Percentiles rank a stretch among this genome's conserved stretches.
Evolutionary conservation across 2,329 filamentous ascomycete genomes (phyloP).

Genomic region (Verticillium albo-atrum): DNA sequence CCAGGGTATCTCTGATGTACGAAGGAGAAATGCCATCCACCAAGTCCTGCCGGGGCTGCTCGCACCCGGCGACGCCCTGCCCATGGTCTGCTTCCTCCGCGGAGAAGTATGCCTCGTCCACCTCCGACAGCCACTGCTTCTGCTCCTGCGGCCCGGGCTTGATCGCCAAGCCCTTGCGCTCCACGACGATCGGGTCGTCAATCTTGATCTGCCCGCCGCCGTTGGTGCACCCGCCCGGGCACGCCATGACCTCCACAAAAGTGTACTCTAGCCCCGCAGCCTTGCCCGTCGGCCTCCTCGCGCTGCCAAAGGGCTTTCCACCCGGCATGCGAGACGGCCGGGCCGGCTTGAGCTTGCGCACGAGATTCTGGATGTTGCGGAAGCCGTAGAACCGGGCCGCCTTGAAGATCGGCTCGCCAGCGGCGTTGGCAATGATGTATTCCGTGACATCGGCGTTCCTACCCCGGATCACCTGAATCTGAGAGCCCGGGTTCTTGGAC

Average conservation of each 20-base stretch:
- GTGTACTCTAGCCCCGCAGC: constrained; percentile 61
- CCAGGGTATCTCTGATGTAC: constrained; percentile 63
- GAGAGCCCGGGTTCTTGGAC: constrained; percentile 64
- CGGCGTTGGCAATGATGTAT: constrained; percentile 61
- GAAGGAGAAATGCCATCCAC: constrained; percentile 63
- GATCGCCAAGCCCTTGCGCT: constrained; percentile 38
- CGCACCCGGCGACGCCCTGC: constrained; percentile 17
- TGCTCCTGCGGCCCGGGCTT: constrained; percentile 74
- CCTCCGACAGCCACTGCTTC: constrained; percentile 75
- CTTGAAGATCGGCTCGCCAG: constrained; percentile 61
- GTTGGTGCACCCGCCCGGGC: constrained; percentile 97
- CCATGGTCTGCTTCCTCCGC: constrained; percentile 49
- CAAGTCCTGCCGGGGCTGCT: constrained; percentile 29
- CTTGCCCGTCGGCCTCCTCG: constrained; percentile 48
- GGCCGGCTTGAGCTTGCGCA: constrained; percentile 82
- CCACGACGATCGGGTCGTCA: constrained; percentile 64
- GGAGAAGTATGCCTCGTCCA: constrained; percentile 90
- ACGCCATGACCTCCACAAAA: constrained; percentile 99
- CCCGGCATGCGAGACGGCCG: constrained; percentile 76
- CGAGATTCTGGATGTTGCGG: constrained; percentile 96
- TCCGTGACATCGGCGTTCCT: constrained; percentile 90
- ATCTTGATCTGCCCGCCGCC: constrained; percentile 93
- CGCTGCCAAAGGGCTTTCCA: constrained; percentile 56
- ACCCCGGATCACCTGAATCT: constrained; percentile 67
- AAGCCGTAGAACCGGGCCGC: constrained; percentile 95